Base-by-base conservation (phyloP, 257 asterid genomes). In the Ligustrum vulgare region DNA sequence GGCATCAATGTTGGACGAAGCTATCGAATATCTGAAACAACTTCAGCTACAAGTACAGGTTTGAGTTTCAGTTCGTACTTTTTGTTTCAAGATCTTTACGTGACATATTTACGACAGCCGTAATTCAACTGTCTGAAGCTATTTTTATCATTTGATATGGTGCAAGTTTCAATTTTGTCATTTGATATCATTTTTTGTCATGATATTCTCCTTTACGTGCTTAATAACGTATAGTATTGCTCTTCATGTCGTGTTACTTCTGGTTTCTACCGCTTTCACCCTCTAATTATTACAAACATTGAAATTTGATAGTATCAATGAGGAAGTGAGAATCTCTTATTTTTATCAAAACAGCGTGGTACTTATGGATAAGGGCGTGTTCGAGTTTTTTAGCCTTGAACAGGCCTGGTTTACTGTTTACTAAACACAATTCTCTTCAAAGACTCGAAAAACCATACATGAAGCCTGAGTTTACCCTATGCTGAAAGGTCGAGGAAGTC, bases 31-130 rank as follows among this genome's bases (percentile, higher is more conserved):
- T 83, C 89, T 95, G 78, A 95, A 95, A 82, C 98, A 95, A 88
- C 97, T 95, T 69, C 99, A 93, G 78, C 89, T 91, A 51, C 97
- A 93, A 91, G 98, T 95, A 70, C 99, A 95, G 98, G 99, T 93
- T 73, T 75, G 69, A 11, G 65, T 70, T 81, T 83, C 79, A 12
- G 60, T 49, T 18, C 56, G 64, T 39, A 75, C 68, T n/a, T 74
- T 74, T 60, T 58, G 18, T 81, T 56, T 70, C 58, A 3, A 69
- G 18, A 32, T 18, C 63, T 54, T n/a, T 54, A 54, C 1, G 63
- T 6, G n/a, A 63, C 31, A 15, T 39, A 43, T 33, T 60, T 9
- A 18, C 25, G 58, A 25, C 49, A 39, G 8, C 63, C 41, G 8
- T 25, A 28, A 63, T 69, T 70, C 54, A 74, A 71, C 11, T 72